A percentile compares a stretch with the other conserved stretches of the same genome.
Conservation (phyloP, 2,329 filamentous ascomycete genomes). For the Xylariaceae sp. region DNA sequence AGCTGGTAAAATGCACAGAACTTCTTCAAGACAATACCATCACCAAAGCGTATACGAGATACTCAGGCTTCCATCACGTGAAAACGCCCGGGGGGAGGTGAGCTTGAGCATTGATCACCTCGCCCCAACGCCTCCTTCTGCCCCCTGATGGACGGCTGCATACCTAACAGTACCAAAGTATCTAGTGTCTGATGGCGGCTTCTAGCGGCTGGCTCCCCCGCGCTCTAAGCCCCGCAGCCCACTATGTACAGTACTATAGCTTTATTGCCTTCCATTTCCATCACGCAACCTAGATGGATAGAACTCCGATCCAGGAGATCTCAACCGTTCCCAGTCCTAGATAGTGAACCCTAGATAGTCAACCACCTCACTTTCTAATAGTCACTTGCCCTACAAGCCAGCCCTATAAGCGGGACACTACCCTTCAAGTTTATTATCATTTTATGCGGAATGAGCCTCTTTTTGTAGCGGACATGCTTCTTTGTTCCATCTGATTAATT, state of each 20-base stretch:
- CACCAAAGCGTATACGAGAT: no score
- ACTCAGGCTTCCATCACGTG: constrained; percentile 15
- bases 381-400: background rate
- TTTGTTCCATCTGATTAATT: background rate
- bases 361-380: background rate
- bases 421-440: background rate
- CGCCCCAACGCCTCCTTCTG: background rate
- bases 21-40: no score
- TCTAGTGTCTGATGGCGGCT: constrained; percentile 8
- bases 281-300: constrained; percentile 4
- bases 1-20: no score
- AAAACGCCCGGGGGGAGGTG: constrained; percentile 6
- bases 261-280: constrained; percentile 16
- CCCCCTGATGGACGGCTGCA: background rate
- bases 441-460: background rate
- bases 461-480: background rate
- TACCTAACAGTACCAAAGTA: no score
- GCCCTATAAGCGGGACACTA: constrained; percentile 1
- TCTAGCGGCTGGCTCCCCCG: constrained; percentile 23
- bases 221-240: constrained; percentile 21
- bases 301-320: constrained; percentile 24
- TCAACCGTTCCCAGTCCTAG: background rate
- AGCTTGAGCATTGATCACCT: constrained; percentile 30
- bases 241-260: no score
- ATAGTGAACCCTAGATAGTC: no score